phyloP scores from a whole-genome alignment of 176 grass and related monocot species.

The Triticum urartu region DNA sequence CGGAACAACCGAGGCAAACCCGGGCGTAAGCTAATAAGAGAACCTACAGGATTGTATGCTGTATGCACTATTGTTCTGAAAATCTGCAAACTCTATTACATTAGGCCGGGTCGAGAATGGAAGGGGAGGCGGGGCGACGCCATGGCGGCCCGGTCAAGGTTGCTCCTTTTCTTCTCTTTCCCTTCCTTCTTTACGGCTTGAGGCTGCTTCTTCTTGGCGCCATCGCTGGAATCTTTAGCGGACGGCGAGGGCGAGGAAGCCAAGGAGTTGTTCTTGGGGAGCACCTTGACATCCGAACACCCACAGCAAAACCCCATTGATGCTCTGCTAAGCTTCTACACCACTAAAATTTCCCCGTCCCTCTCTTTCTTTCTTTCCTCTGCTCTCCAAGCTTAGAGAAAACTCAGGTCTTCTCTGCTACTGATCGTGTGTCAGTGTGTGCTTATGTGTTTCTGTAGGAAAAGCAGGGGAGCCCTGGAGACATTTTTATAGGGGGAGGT shows the following conservation, averaged over 20 bases:
- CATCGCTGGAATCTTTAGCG: not conserved
- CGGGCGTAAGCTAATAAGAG: too few species aligned
- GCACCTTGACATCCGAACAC: conserved; percentile 26
- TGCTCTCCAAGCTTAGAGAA: too few species aligned
- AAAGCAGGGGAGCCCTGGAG: too few species aligned
- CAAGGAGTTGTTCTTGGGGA: conserved; percentile 14
- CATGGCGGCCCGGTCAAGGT: not conserved
- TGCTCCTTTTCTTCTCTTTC: conserved; percentile 4
- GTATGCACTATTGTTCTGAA: not conserved
- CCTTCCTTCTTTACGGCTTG: not conserved
- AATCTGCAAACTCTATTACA: not conserved
- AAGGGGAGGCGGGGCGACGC: conserved; percentile 26
- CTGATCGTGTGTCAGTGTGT: too few species aligned
- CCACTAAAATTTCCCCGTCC: not conserved
- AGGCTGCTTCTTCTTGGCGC: not conserved
- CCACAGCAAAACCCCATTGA: conserved; percentile 30
- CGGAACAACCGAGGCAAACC: not conserved
- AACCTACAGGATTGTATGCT: too few species aligned
- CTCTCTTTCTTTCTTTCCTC: too few species aligned
- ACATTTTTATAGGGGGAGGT: too few species aligned
- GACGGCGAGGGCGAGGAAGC: not conserved
- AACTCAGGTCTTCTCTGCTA: too few species aligned
- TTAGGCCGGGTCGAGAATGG: conserved; percentile 12
- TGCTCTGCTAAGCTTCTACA: not conserved
- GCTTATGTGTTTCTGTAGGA: too few species aligned